These are phyloP conservation scores for Ganoderma lingzhi DNA, from an alignment of 1,284 basidiomycete species.

Conservation along the genomic window DNA sequence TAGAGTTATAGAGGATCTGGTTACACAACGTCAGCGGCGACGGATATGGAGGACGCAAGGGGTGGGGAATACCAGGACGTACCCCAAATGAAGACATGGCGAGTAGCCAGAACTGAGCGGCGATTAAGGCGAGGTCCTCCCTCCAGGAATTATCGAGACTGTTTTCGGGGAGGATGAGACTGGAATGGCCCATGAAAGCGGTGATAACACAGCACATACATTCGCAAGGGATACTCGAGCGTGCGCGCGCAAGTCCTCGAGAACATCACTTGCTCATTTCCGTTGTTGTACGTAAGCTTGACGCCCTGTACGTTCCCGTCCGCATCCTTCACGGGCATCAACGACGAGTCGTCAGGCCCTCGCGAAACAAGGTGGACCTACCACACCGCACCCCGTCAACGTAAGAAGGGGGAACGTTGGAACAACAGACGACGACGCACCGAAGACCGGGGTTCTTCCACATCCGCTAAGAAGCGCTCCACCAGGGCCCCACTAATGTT, in stretches of 20 bases:
- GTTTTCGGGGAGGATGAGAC: not conserved
- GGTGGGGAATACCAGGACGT: slow-evolving; percentile 19
- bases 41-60: not conserved
- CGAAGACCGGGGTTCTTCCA: not conserved
- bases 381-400: not conserved
- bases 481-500: slow-evolving; percentile 16
- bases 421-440: slow-evolving; percentile 6
- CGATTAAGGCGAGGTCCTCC: slow-evolving; percentile 60
- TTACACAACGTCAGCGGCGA: not conserved
- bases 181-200: not conserved
- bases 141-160: slow-evolving; percentile 57
- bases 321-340: slow-evolving; percentile 15
- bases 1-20: slow-evolving; percentile 56
- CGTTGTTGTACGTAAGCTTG: slow-evolving; percentile 30
- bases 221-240: slow-evolving; percentile 52
- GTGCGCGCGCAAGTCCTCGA: slow-evolving; percentile 50
- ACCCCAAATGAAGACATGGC: slow-evolving; percentile 59
- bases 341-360: slow-evolving; percentile 9
- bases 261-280: slow-evolving; percentile 39
- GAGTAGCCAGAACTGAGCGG: slow-evolving; percentile 66
- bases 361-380: slow-evolving; percentile 8
- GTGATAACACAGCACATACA: slow-evolving; percentile 41
- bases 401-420: not conserved
- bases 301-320: slow-evolving; percentile 34
- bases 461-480: slow-evolving; percentile 17